Percentiles rank a stretch among this genome's conserved stretches.
These are phyloP conservation scores for Bipolaris zeicola DNA, from an alignment of 2,329 filamentous ascomycete species.

Conservation along the genomic window DNA sequence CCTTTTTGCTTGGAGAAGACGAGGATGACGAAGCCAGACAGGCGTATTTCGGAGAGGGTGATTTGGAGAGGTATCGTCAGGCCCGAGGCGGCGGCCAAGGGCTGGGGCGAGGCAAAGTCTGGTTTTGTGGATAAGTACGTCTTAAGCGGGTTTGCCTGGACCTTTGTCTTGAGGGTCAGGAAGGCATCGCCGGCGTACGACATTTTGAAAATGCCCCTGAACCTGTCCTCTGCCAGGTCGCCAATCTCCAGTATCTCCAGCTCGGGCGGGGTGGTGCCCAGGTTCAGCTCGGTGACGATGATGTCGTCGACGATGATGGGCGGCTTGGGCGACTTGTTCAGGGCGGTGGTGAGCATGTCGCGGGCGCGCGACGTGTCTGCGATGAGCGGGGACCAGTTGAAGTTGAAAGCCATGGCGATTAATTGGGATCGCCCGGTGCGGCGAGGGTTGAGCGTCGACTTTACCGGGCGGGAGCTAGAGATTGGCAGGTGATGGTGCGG, in stretches of 20 bases:
- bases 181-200: conserved; percentile 95
- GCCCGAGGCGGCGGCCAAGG: conserved; percentile 86
- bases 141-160: conserved; percentile 96
- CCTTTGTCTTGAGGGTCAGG: conserved; percentile 90
- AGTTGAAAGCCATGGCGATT: conserved; percentile 92
- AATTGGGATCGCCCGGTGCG: conserved; percentile 1
- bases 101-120: conserved; percentile 88
- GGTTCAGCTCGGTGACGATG: conserved; percentile 94
- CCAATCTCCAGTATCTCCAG: conserved; percentile 97
- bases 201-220: conserved; percentile 99
- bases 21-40: conserved; percentile 95
- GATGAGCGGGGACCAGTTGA: conserved; percentile 99
- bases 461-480: conserved; percentile 17
- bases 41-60: conserved; percentile 90
- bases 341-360: conserved; percentile 89
- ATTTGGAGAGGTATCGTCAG: conserved; percentile 98
- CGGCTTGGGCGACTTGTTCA: conserved; percentile 97
- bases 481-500: conserved; percentile 34
- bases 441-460: conserved; percentile 22
- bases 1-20: conserved; percentile 98
- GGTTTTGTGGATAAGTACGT: conserved; percentile 93
- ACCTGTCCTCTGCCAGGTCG: conserved; percentile 94
- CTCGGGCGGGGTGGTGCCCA: conserved; percentile 91
- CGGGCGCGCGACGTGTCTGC: conserved; percentile 91
- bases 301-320: conserved; percentile 99